phyloP scores from a whole-genome alignment of 1,284 basidiomycete genomes.

The Bjerkandera adusta region DNA sequence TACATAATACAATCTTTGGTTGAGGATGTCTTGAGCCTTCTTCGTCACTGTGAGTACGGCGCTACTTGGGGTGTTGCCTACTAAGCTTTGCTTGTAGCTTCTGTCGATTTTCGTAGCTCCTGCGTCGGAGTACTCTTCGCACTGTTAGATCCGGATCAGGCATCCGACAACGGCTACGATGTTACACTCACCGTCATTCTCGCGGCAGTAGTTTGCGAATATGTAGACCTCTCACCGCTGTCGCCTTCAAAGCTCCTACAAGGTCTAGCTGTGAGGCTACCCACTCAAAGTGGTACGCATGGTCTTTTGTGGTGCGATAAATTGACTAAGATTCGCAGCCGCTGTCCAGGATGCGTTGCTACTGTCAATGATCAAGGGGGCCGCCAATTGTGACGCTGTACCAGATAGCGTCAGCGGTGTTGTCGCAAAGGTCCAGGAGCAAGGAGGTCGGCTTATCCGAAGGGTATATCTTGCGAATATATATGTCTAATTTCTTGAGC shows the following conservation, averaged over 20 bases:
- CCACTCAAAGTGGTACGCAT: slow-evolving; percentile 45
- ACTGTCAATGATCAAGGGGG: slow-evolving; percentile 63
- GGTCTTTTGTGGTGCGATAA: background rate
- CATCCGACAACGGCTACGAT: slow-evolving; percentile 45
- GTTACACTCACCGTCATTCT: slow-evolving; percentile 64
- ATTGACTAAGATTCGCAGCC: slow-evolving; percentile 35
- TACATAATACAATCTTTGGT: slow-evolving; percentile 54
- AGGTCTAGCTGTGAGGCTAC: slow-evolving; percentile 47
- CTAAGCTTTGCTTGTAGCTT: slow-evolving; percentile 32
- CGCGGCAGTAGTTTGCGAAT: slow-evolving; percentile 62
- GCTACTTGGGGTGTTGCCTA: slow-evolving; percentile 3
- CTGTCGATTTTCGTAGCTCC: slow-evolving; percentile 41
- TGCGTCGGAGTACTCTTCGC: slow-evolving; percentile 51
- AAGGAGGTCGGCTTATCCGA: slow-evolving; percentile 50
- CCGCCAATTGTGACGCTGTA: slow-evolving; percentile 54
- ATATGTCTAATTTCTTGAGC: slow-evolving; percentile 7
- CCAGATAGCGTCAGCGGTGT: slow-evolving; percentile 40
- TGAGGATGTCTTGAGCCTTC: slow-evolving; percentile 47
- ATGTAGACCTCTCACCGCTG: slow-evolving; percentile 47
- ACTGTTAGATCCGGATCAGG: slow-evolving; percentile 42
- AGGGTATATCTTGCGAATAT: slow-evolving; percentile 38
- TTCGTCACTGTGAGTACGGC: slow-evolving; percentile 44
- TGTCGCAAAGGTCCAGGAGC: slow-evolving; percentile 43
- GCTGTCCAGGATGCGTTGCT: slow-evolving; percentile 69
- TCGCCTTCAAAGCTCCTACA: slow-evolving; percentile 48